phyloP scores from a whole-genome alignment of 257 asterid genomes.

The Oldenlandia corymbosa region DNA sequence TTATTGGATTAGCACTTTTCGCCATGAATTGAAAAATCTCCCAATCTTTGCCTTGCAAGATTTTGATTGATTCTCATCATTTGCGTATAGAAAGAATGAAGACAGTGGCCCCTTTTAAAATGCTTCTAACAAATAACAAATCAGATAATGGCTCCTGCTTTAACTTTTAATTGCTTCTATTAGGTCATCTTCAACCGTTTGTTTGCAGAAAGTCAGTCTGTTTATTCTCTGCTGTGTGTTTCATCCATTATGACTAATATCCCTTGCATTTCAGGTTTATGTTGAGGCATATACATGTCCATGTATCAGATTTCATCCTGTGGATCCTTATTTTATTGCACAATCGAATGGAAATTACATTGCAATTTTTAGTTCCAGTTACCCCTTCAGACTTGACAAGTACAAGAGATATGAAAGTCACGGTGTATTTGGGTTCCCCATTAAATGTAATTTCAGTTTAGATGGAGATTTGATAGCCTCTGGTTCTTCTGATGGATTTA shows the following conservation, averaged over 20 bases:
- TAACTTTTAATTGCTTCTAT: too few species aligned
- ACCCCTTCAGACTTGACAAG: slow-evolving; percentile 77
- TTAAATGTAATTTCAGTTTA: slow-evolving; percentile 75
- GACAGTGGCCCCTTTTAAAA: neutral
- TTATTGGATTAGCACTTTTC: neutral
- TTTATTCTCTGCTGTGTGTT: neutral
- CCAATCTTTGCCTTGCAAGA: neutral
- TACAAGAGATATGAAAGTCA: slow-evolving; percentile 73
- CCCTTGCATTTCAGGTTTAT: slow-evolving; percentile 49
- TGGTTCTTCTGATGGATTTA: slow-evolving; percentile 79
- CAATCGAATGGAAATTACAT: slow-evolving; percentile 94
- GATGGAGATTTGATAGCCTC: slow-evolving; percentile 58
- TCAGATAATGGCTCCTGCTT: too few species aligned
- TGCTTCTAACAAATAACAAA: too few species aligned
- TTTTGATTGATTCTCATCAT: neutral
- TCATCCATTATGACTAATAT: neutral
- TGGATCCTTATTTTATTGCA: slow-evolving; percentile 69
- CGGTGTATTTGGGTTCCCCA: slow-evolving; percentile 79
- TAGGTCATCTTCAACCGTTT: neutral
- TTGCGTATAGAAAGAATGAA: neutral
- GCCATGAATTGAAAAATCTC: neutral
- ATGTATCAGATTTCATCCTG: slow-evolving; percentile 69
- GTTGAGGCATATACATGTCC: slow-evolving; percentile 90
- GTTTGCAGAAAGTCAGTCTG: neutral
- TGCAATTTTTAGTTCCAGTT: slow-evolving; percentile 62